Evolutionary conservation across 192 early-diverging fungal species (phyloP).

Genomic region (Kickxella alabastrina): DNA sequence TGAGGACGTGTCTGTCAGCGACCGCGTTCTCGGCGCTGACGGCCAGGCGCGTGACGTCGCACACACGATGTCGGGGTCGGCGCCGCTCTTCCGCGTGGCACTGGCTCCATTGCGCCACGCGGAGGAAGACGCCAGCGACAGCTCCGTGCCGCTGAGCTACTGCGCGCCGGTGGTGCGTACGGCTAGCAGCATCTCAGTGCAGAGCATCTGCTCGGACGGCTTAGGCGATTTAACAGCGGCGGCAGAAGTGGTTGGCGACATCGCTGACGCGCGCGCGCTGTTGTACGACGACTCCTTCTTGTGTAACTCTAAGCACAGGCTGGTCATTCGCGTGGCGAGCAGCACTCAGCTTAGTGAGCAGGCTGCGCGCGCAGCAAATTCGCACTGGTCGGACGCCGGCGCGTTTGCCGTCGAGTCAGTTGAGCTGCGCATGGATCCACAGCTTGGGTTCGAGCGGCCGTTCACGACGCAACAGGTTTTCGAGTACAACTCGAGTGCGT

Average conservation of each 20-base stretch:
- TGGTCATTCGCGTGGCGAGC: conserved; percentile 26
- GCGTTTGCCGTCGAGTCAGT: conserved; percentile 17
- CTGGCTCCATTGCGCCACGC: conserved; percentile 17
- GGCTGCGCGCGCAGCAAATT: conserved; percentile 16
- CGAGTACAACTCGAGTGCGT: conserved; percentile 46
- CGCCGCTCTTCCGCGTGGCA: conserved; percentile 35
- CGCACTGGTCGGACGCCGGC: conserved; percentile 35
- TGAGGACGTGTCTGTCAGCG: conserved; percentile 30
- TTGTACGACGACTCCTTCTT: conserved; percentile 37
- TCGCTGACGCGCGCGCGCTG: conserved; percentile 21
- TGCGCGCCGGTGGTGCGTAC: conserved; percentile 29
- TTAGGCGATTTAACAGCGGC: not conserved
- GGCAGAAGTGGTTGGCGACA: not conserved
- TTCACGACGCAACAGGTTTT: conserved; percentile 10
- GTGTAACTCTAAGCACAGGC: conserved; percentile 41
- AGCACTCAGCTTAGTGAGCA: conserved; percentile 10
- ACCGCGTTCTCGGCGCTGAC: conserved; percentile 39
- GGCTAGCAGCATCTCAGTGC: conserved; percentile 48
- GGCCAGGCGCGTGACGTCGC: conserved; percentile 36
- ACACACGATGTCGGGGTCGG: conserved; percentile 23
- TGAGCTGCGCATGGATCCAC: conserved; percentile 17
- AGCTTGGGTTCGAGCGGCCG: conserved; percentile 37
- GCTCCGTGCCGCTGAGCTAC: conserved; percentile 18
- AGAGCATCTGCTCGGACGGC: conserved; percentile 39
- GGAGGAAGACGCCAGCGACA: conserved; percentile 1